A percentile compares a stretch with the other conserved stretches of the same genome.
These are phyloP conservation scores for Penicillium alfredii DNA, from an alignment of 495 filamentous ascomycete genomes.

Conservation along the genomic window DNA sequence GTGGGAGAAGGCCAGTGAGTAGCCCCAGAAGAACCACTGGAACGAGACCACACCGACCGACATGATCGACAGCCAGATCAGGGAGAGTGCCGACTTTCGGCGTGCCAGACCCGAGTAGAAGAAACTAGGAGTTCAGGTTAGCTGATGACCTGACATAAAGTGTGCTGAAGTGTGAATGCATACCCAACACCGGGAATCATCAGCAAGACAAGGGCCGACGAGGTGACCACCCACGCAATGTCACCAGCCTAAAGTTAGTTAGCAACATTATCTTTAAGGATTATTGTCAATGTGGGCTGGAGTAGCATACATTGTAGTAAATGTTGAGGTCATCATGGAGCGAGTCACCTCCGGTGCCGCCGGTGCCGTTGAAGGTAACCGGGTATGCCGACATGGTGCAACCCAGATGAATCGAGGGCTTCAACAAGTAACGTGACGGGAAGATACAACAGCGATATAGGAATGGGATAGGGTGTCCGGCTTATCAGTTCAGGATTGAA, in stretches of 20 bases:
- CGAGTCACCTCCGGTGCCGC: conserved; percentile 66
- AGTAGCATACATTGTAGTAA: conserved; percentile 63
- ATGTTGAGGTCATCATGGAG: conserved; percentile 70
- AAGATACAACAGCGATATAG: too few relatives aligned
- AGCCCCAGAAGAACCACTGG: conserved; percentile 99
- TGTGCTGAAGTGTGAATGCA: conserved; percentile 6
- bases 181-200: conserved; percentile 97
- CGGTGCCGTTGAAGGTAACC: conserved; percentile 60
- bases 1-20: conserved; percentile 89
- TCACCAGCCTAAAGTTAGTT: conserved; percentile 61
- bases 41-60: conserved; percentile 84
- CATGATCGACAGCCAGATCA: conserved; percentile 98
- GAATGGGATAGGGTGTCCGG: too few relatives aligned
- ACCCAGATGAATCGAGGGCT: conserved; percentile 2
- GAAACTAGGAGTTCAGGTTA: conserved; percentile 50
- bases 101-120: conserved; percentile 98
- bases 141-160: not conserved
- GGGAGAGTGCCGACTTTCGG: conserved; percentile 86
- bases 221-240: conserved; percentile 85
- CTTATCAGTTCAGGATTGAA: too few relatives aligned
- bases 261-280: not conserved
- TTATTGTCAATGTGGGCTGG: not conserved
- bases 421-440: too few relatives aligned
- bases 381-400: conserved; percentile 34
- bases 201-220: conserved; percentile 84